A percentile compares a stretch with the other conserved stretches of the same genome.
These are phyloP conservation scores for Dactylellina parvicollis DNA, from an alignment of 2,329 filamentous ascomycete genomes.

Conservation along the genomic window DNA sequence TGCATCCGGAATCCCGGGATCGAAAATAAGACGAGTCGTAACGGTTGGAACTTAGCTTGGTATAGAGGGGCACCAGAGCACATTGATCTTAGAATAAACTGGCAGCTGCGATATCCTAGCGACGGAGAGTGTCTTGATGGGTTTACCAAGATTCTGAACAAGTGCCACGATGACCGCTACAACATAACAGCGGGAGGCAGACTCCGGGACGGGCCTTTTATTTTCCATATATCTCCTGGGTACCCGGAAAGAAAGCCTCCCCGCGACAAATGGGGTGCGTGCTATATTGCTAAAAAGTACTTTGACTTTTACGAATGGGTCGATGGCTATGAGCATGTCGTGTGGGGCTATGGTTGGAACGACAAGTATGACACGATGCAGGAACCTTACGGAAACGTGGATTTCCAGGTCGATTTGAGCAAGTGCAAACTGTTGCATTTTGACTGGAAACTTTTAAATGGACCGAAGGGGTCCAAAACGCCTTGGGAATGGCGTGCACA, in stretches of 20 bases:
- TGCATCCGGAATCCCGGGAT: neutral
- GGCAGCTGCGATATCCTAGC: neutral
- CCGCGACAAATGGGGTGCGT: slow-evolving; percentile 2
- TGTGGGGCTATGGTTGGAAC: slow-evolving; percentile 17
- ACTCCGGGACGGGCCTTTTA: neutral
- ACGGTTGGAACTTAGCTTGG: slow-evolving; percentile 5
- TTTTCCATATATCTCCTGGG: slow-evolving; percentile 1
- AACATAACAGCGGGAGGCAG: slow-evolving; percentile 10
- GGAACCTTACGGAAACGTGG: neutral
- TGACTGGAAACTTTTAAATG: neutral
- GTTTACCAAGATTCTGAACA: slow-evolving; percentile 8
- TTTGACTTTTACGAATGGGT: slow-evolving; percentile 6
- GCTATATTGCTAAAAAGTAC: neutral
- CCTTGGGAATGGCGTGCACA: slow-evolving; percentile 40
- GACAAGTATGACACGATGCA: neutral
- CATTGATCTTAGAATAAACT: slow-evolving; percentile 2
- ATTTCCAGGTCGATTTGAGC: neutral
- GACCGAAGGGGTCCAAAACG: neutral
- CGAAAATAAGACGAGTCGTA: neutral
- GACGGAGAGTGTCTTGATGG: slow-evolving; percentile 1
- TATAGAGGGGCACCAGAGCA: slow-evolving; percentile 19
- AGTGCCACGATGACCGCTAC: neutral
- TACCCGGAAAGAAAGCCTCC: slow-evolving; percentile 7
- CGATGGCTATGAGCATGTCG: slow-evolving; percentile 7
- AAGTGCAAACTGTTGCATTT: slow-evolving; percentile 6